These are phyloP conservation scores for Trichocomaceae sp. DNA, from an alignment of 2,329 filamentous ascomycete species.

Conservation along the genomic window DNA sequence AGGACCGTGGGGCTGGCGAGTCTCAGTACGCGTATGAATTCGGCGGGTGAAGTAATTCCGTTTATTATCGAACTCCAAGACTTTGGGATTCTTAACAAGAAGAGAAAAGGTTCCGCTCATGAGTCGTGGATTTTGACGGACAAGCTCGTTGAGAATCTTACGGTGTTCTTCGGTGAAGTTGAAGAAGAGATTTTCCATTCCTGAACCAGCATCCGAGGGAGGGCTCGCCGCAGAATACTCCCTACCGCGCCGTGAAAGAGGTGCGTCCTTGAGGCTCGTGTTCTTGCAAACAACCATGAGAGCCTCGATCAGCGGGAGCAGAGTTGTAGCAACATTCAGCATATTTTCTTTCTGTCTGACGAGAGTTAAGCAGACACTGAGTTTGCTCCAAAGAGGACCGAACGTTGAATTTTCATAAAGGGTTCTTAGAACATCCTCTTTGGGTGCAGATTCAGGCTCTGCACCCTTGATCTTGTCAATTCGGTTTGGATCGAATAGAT, in stretches of 20 bases:
- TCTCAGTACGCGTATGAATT: conserved; percentile 70
- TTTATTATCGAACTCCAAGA: conserved; percentile 98
- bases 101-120: conserved; percentile 98
- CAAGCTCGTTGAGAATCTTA: conserved; percentile 94
- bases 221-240: conserved; percentile 70
- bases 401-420: conserved; percentile 91
- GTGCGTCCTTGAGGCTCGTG: conserved; percentile 68
- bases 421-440: conserved; percentile 76
- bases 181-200: conserved; percentile 87
- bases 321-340: conserved; percentile 93
- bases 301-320: conserved; percentile 88
- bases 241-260: conserved; percentile 48
- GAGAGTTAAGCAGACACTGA: conserved; percentile 79
- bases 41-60: conserved; percentile 97
- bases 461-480: conserved; percentile 46
- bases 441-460: conserved; percentile 56
- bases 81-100: conserved; percentile 96
- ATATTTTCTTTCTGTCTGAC: conserved; percentile 91
- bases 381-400: conserved; percentile 80
- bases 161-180: conserved; percentile 95
- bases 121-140: conserved; percentile 91
- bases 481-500: conserved; percentile 80
- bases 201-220: conserved; percentile 57
- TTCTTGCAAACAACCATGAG: conserved; percentile 99
- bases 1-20: conserved; percentile 65